Conservation (phyloP, 2,329 filamentous ascomycete genomes). For the Rhexocercosporidium sp. region DNA sequence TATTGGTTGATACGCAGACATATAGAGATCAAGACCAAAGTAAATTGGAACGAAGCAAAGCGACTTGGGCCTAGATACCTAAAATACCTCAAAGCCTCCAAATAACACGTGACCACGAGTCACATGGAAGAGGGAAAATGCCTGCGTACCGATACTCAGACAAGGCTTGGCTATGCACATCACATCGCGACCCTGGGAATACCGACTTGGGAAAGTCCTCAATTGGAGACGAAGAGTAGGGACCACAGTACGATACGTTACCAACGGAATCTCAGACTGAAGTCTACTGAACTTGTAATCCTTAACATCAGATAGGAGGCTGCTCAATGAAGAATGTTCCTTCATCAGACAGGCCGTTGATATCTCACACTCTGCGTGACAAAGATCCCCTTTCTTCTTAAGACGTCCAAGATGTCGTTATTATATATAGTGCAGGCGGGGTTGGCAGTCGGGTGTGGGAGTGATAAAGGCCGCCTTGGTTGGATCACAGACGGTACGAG, state of each 20-base stretch:
- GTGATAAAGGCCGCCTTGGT: neutral
- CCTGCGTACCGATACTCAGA: neutral
- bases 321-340: neutral
- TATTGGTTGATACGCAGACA: neutral
- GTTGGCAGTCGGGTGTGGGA: too few species aligned
- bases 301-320: neutral
- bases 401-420: neutral
- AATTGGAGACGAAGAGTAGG: neutral
- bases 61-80: neutral
- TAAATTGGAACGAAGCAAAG: neutral
- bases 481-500: too few species aligned
- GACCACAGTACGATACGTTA: too few species aligned
- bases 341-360: slow-evolving; percentile 4
- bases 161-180: slow-evolving; percentile 12
- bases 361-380: neutral
- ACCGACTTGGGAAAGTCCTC: neutral
- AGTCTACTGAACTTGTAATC: neutral
- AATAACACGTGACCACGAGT: neutral
- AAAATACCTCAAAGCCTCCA: neutral
- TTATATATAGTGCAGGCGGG: too few species aligned
- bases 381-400: neutral
- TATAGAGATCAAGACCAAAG: neutral
- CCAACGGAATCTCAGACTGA: neutral
- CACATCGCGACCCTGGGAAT: neutral
- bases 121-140: neutral